Conservation (phyloP, 257 asterid species). For the Striga asiatica region DNA sequence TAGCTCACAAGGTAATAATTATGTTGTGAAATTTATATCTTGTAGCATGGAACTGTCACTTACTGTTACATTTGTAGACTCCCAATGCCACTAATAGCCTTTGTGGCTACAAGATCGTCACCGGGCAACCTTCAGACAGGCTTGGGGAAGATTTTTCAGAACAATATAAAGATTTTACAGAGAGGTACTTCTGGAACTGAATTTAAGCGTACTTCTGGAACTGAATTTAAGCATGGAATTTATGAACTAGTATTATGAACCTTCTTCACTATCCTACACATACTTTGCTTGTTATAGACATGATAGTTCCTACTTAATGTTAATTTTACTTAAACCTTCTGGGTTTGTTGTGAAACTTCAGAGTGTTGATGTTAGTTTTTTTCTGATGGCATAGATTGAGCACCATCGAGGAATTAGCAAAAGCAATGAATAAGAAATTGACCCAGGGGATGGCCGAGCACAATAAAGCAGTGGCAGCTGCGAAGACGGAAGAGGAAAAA, state of each 20-base stretch:
- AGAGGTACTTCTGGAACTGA: constrained; percentile 42
- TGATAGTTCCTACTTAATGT: too few species aligned
- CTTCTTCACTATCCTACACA: too few species aligned
- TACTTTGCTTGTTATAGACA: too few species aligned
- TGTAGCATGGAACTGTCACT: constrained; percentile 2
- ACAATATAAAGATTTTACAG: constrained; percentile 68
- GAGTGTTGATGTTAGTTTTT: constrained; percentile 20
- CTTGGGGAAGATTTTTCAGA: constrained; percentile 95
- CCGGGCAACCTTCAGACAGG: constrained; percentile 97
- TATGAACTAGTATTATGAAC: background rate
- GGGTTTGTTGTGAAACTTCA: background rate
- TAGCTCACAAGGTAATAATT: constrained; percentile 72
- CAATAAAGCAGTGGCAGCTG: constrained; percentile 75
- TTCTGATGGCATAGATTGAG: too few species aligned
- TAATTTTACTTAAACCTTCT: too few species aligned
- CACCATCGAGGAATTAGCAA: too few species aligned
- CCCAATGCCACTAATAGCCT: constrained; percentile 87
- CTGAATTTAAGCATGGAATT: constrained; percentile 6
- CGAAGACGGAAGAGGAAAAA: constrained; percentile 75
- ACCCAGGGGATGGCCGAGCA: too few species aligned
- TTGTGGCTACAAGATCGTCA: constrained; percentile 89
- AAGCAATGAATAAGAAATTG: too few species aligned
- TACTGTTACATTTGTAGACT: constrained; percentile 35
- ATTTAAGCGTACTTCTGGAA: too few species aligned
- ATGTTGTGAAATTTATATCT: background rate